phyloP scores from a whole-genome alignment of 2,329 filamentous ascomycete species.

The Colletotrichum noveboracense region DNA sequence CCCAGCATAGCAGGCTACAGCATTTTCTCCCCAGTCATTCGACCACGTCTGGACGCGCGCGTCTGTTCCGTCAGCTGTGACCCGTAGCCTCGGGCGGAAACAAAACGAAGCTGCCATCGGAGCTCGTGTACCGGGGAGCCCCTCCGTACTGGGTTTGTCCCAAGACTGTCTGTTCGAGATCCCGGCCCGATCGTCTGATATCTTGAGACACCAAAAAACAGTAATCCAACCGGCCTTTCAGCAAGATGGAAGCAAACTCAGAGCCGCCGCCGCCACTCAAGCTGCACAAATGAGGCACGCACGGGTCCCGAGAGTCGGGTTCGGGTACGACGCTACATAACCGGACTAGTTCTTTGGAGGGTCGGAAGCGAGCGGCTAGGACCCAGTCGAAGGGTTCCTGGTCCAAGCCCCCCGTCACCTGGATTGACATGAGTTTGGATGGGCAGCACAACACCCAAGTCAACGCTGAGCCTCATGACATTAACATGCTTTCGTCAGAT shows the following conservation, averaged over 20 bases:
- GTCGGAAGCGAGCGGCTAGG: neutral
- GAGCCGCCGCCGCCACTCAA: neutral
- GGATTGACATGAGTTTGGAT: neutral
- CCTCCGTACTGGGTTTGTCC: neutral
- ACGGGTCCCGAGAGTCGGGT: conserved; percentile 13
- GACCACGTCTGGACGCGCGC: neutral
- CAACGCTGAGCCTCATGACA: neutral
- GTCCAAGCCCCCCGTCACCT: neutral
- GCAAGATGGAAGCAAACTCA: neutral
- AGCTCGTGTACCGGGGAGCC: neutral
- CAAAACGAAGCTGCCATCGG: neutral
- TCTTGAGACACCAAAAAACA: neutral
- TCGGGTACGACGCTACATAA: conserved; percentile 1
- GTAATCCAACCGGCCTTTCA: neutral
- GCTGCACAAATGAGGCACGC: neutral
- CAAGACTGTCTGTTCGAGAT: conserved; percentile 17
- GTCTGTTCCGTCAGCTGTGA: neutral
- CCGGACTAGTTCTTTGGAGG: neutral
- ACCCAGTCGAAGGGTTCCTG: neutral
- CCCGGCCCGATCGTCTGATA: conserved; percentile 12
- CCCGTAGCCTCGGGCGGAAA: neutral
- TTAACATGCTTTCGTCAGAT: neutral
- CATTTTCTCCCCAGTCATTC: neutral
- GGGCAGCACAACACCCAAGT: neutral
- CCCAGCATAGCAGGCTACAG: neutral